These are phyloP conservation scores for Andalucia godoyi DNA, from an alignment of 78 protist genomes.

Conservation along the genomic window DNA sequence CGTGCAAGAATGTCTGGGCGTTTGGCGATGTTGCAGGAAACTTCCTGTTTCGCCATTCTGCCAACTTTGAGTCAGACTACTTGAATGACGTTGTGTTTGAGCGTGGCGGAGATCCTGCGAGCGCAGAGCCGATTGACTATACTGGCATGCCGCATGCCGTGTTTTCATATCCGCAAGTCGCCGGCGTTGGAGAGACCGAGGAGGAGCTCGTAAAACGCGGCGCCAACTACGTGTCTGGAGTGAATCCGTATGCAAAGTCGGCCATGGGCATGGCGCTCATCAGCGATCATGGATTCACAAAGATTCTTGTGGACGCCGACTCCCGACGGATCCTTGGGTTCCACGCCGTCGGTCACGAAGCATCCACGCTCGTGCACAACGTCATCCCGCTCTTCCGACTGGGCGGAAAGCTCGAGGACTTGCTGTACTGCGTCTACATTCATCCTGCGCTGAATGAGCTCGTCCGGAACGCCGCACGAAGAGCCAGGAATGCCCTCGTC, in stretches of 20 bases:
- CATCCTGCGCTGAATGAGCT: conserved; percentile 1
- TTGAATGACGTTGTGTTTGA: background rate
- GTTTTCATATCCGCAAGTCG: background rate
- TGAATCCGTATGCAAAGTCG: background rate
- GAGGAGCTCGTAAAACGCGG: background rate
- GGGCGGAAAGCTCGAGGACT: background rate
- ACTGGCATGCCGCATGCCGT: background rate
- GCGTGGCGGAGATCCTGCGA: background rate
- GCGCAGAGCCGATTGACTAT: background rate
- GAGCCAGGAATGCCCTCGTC: background rate
- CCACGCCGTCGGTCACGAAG: background rate
- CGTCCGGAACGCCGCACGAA: background rate
- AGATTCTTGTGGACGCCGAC: background rate
- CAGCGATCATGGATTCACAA: background rate
- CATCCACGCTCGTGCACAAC: background rate
- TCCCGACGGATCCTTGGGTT: background rate
- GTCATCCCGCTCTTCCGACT: background rate
- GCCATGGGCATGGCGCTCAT: background rate
- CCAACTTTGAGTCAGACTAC: background rate
- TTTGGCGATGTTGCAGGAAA: background rate
- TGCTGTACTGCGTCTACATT: background rate
- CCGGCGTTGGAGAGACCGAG: background rate
- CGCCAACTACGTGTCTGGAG: background rate
- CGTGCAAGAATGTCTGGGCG: background rate
- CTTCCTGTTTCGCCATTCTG: background rate